A percentile compares a stretch with the other conserved stretches of the same genome.
These are phyloP conservation scores for Alternaria atra DNA, from an alignment of 2,329 filamentous ascomycete species.

Conservation along the genomic window DNA sequence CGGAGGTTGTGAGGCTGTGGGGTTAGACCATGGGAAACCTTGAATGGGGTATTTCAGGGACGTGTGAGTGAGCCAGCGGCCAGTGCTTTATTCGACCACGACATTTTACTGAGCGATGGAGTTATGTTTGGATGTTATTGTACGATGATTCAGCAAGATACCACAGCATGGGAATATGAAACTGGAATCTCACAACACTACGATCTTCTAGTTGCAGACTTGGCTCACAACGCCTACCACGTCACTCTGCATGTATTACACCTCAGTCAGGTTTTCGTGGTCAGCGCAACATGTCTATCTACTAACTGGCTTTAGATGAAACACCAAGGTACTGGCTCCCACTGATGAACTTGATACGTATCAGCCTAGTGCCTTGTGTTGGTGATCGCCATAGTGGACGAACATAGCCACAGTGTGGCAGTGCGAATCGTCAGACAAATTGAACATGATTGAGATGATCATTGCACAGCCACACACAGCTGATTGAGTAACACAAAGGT, in stretches of 20 bases:
- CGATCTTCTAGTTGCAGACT: neutral
- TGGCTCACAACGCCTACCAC: neutral
- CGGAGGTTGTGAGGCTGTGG: conserved; percentile 36
- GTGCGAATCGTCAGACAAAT: neutral
- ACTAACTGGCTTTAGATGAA: neutral
- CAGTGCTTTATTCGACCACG: neutral
- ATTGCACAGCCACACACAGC: neutral
- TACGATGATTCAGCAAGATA: neutral
- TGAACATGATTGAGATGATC: neutral
- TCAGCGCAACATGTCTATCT: neutral
- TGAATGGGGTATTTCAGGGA: neutral
- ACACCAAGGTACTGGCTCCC: neutral
- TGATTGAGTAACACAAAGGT: neutral
- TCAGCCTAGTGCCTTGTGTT: neutral
- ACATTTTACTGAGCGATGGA: neutral
- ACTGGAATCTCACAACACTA: neutral
- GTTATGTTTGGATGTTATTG: neutral
- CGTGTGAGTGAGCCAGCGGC: neutral
- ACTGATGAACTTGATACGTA: neutral
- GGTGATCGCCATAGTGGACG: neutral
- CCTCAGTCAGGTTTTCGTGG: neutral
- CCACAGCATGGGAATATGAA: neutral
- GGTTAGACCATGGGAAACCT: conserved; percentile 9
- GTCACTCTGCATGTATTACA: conserved; percentile 1
- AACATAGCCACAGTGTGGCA: conserved; percentile 2